phyloP scores from a whole-genome alignment of 2,329 filamentous ascomycete species.

The Pochonia chlamydosporia region DNA sequence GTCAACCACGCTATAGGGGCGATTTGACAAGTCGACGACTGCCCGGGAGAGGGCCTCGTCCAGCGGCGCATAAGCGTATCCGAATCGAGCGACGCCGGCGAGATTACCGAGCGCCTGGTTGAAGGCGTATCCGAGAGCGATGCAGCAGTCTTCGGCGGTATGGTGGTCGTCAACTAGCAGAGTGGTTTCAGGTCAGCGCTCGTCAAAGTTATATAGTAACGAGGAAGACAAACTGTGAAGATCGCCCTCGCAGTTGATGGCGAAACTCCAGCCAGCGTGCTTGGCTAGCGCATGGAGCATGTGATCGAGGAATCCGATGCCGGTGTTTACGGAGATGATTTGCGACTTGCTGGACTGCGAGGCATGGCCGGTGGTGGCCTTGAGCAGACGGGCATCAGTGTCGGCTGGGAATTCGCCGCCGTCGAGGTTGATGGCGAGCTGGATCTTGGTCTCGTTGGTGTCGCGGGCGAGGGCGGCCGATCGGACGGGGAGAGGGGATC shows the following conservation, averaged over 20 bases:
- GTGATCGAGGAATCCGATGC: constrained; percentile 96
- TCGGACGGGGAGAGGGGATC: constrained; percentile 38
- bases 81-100: constrained; percentile 82
- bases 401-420: constrained; percentile 71
- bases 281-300: constrained; percentile 97
- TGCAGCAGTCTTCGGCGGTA: constrained; percentile 91
- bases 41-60: constrained; percentile 93
- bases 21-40: constrained; percentile 90
- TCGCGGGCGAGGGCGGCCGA: constrained; percentile 77
- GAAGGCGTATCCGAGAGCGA: constrained; percentile 84
- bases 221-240: constrained; percentile 60
- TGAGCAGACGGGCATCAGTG: constrained; percentile 50
- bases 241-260: constrained; percentile 78
- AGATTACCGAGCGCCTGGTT: constrained; percentile 71
- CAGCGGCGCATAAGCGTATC: constrained; percentile 84
- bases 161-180: constrained; percentile 90
- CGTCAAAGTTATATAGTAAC: not conserved
- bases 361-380: constrained; percentile 61
- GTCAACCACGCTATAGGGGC: constrained; percentile 78
- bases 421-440: constrained; percentile 87
- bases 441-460: constrained; percentile 98
- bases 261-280: constrained; percentile 90
- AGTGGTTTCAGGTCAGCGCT: not conserved
- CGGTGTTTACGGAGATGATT: constrained; percentile 81
- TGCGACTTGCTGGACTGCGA: constrained; percentile 80